These are phyloP conservation scores for Boletus rubropictus DNA, from an alignment of 768 basidiomycete genomes.

Conservation along the genomic window DNA sequence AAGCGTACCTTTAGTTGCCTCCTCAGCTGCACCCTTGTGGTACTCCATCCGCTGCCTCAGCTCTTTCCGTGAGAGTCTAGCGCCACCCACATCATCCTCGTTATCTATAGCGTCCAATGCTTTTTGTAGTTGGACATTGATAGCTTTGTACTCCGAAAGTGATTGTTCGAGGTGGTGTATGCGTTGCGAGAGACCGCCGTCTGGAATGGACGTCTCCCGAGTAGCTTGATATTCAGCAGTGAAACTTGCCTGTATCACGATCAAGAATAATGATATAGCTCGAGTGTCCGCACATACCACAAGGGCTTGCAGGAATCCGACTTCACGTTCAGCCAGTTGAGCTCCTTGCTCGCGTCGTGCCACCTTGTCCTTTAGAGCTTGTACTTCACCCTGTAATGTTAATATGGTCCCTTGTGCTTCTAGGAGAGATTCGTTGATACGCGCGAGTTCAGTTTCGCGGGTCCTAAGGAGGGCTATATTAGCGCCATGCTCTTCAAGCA, in stretches of 20 bases:
- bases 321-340: slow-evolving; percentile 52
- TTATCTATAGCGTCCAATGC: slow-evolving; percentile 45
- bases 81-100: slow-evolving; percentile 24
- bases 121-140: slow-evolving; percentile 40
- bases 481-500: slow-evolving; percentile 65
- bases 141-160: slow-evolving; percentile 48
- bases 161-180: slow-evolving; percentile 52
- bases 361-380: slow-evolving; percentile 35
- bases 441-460: slow-evolving; percentile 48
- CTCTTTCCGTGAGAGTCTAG: slow-evolving; percentile 30
- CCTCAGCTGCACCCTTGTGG: slow-evolving; percentile 34
- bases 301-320: slow-evolving; percentile 62
- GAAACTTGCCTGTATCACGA: slow-evolving; percentile 49
- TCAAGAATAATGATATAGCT: not conserved
- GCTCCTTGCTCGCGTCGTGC: slow-evolving; percentile 35
- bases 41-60: slow-evolving; percentile 36
- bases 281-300: slow-evolving; percentile 41
- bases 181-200: slow-evolving; percentile 36
- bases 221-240: slow-evolving; percentile 48
- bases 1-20: slow-evolving; percentile 38
- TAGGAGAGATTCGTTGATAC: slow-evolving; percentile 32
- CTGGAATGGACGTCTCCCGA: slow-evolving; percentile 23
- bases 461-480: slow-evolving; percentile 46
- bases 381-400: slow-evolving; percentile 34
- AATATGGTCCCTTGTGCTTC: slow-evolving; percentile 34